Percentiles rank a stretch among this genome's conserved stretches.
These are phyloP conservation scores for Chamaecyparis obtusa DNA, from an alignment of 75 land plant genomes.

Conservation along the genomic window DNA sequence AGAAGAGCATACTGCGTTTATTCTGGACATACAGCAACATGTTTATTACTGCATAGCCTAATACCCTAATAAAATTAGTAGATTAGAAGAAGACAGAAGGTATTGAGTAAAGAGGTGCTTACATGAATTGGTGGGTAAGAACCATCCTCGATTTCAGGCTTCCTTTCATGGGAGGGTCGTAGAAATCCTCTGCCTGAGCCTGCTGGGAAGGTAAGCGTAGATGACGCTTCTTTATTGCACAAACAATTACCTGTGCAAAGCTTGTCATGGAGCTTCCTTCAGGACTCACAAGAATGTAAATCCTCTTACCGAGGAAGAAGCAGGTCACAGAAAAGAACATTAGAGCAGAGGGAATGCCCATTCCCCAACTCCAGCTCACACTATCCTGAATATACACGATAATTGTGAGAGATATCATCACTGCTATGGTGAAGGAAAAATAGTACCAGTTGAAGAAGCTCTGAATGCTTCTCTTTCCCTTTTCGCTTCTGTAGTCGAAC, in stretches of 20 bases:
- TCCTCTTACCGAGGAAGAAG: constrained; percentile 47
- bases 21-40: too few relatives aligned
- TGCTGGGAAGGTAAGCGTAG: not conserved
- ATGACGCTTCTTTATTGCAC: constrained; percentile 50
- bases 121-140: constrained; percentile 42
- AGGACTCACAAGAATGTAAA: constrained; percentile 51
- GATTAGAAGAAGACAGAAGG: too few relatives aligned
- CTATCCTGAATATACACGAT: constrained; percentile 58
- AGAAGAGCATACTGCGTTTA: too few relatives aligned
- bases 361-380: constrained; percentile 63
- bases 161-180: constrained; percentile 30
- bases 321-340: constrained; percentile 40
- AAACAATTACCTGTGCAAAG: constrained; percentile 48
- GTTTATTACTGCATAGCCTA: too few relatives aligned
- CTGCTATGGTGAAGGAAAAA: constrained; percentile 44
- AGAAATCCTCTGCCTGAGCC: constrained; percentile 14
- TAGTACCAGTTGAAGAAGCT: constrained; percentile 58
- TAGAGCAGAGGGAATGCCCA: constrained; percentile 38
- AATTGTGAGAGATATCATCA: constrained; percentile 43
- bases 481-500: constrained; percentile 15
- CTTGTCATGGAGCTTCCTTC: constrained; percentile 64
- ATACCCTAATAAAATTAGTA: too few relatives aligned
- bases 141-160: constrained; percentile 24
- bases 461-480: constrained; percentile 14
- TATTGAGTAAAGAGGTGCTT: not conserved